phyloP scores from a whole-genome alignment of 129 eudicot species.

The Helianthus tuberosus region DNA sequence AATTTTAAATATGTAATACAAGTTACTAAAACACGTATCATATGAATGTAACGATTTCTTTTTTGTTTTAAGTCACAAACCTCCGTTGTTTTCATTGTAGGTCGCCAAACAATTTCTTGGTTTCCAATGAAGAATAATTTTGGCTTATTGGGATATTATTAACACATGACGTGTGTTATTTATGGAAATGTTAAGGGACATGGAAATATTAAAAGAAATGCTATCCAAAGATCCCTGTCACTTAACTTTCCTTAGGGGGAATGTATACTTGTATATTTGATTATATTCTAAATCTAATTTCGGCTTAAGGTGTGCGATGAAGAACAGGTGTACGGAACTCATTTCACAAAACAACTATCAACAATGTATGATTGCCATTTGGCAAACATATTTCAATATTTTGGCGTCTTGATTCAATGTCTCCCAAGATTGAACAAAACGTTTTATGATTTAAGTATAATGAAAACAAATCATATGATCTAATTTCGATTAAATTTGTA shows the following conservation, averaged over 20 bases:
- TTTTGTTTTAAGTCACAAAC: conserved; percentile 15
- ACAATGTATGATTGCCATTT: conserved; percentile 19
- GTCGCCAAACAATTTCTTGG: conserved; percentile 29
- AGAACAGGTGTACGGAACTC: background rate
- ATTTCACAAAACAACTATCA: conserved; percentile 10
- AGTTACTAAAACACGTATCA: background rate
- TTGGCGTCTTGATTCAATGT: background rate
- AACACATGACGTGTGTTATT: conserved; percentile 35
- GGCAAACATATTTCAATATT: conserved; percentile 4
- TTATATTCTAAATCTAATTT: background rate
- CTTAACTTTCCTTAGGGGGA: conserved; percentile 48
- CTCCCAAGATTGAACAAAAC: background rate
- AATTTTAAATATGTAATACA: background rate
- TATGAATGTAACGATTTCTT: background rate
- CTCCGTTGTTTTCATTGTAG: conserved; percentile 19
- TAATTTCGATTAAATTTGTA: too few relatives aligned
- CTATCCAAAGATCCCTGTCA: conserved; percentile 26
- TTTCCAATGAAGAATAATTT: conserved; percentile 23
- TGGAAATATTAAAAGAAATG: conserved; percentile 20
- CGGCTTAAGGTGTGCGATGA: background rate
- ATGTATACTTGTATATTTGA: conserved; percentile 17
- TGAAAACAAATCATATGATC: background rate
- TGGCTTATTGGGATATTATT: conserved; percentile 34
- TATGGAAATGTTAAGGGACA: conserved; percentile 29
- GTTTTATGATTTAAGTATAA: background rate